Conservation (phyloP, 2,329 filamentous ascomycete genomes). For the Paracamarosporium sp. region DNA sequence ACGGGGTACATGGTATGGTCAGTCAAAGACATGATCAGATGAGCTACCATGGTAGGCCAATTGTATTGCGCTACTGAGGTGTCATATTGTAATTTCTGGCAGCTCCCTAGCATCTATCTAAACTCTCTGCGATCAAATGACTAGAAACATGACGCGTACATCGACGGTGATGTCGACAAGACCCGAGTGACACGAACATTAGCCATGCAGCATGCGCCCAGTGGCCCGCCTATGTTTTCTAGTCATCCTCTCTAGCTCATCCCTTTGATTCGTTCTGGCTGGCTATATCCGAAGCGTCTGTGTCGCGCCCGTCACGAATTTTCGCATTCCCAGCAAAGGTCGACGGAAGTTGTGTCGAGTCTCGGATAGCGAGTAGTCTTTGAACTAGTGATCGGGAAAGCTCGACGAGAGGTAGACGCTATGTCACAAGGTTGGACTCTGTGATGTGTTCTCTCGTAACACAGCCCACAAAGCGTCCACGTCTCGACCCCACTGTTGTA, state of each 20-base stretch:
- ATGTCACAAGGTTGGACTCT: not conserved
- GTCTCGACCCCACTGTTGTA: not conserved
- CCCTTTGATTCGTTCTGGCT: not conserved
- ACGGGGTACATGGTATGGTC: not conserved
- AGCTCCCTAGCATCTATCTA: constrained; percentile 18
- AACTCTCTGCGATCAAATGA: constrained; percentile 1
- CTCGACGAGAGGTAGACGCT: constrained; percentile 8
- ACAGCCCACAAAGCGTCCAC: not conserved
- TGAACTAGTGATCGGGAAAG: not conserved
- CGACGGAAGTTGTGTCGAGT: constrained; percentile 3
- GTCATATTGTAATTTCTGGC: constrained; percentile 17
- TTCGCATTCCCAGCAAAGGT: constrained; percentile 3
- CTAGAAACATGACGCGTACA: not conserved
- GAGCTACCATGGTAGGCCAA: not conserved
- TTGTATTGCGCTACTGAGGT: not conserved
- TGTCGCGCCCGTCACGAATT: constrained; percentile 10
- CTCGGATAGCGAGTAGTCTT: constrained; percentile 4
- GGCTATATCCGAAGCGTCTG: constrained; percentile 7
- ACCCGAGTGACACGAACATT: not conserved
- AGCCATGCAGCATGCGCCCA: constrained; percentile 10
- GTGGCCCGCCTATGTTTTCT: constrained; percentile 3
- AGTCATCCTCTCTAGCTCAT: not conserved
- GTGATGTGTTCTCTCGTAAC: not conserved
- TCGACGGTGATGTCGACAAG: not conserved
- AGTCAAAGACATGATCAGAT: not conserved